Conservation (phyloP, 768 basidiomycete genomes). For the Suillus clintonianus region DNA sequence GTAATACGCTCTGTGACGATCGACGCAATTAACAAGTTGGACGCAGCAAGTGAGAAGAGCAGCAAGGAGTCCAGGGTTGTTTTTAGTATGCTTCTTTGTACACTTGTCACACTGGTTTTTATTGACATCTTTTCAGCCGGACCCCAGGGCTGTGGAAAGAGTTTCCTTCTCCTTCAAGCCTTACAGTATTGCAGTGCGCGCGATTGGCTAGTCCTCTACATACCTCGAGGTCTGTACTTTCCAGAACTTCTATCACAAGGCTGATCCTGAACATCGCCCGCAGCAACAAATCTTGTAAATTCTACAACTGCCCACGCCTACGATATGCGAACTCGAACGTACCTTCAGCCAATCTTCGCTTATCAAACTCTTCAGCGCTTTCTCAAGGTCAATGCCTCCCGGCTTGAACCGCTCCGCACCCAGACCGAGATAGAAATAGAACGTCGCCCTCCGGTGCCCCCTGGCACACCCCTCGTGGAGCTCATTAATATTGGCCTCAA, state of each 20-base stretch:
- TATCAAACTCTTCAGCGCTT: conserved; percentile 66
- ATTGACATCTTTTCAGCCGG: conserved; percentile 53
- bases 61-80: conserved; percentile 60
- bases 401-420: conserved; percentile 45
- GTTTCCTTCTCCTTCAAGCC: conserved; percentile 73
- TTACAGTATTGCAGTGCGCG: conserved; percentile 64
- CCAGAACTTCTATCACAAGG: not conserved
- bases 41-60: conserved; percentile 46
- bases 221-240: conserved; percentile 65
- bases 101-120: not conserved
- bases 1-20: conserved; percentile 73
- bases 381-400: conserved; percentile 53
- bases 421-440: conserved; percentile 46
- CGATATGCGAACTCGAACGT: conserved; percentile 74
- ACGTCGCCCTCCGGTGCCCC: conserved; percentile 44
- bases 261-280: not conserved
- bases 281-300: conserved; percentile 66
- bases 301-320: conserved; percentile 74
- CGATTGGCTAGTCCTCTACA: conserved; percentile 83
- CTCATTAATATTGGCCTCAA: conserved; percentile 62
- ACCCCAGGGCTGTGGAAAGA: conserved; percentile 77
- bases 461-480: conserved; percentile 51
- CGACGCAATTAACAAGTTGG: conserved; percentile 51
- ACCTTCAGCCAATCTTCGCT: conserved; percentile 68
- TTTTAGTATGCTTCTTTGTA: conserved; percentile 52